phyloP scores from a whole-genome alignment of 306 rosid species.

The Castanopsis chinensis region DNA sequence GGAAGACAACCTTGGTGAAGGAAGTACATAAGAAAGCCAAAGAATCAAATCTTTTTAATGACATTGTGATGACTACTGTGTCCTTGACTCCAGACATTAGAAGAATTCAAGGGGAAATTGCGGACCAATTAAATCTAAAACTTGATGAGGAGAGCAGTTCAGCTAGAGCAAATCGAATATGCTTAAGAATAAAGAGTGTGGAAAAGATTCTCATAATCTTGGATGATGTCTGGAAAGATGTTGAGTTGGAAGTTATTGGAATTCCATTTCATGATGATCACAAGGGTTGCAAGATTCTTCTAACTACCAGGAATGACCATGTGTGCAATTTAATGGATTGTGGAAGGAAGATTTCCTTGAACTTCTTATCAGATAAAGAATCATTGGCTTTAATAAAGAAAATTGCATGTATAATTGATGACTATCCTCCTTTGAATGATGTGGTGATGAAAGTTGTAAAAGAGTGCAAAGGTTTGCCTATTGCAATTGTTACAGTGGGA shows the following conservation, averaged over 20 bases:
- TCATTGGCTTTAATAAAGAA: not conserved
- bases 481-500: constrained; percentile 14
- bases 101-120: constrained; percentile 2
- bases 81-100: too few relatives aligned
- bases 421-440: not conserved
- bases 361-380: not conserved
- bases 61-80: too few relatives aligned
- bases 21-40: too few relatives aligned
- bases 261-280: not conserved
- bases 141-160: not conserved
- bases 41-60: too few relatives aligned
- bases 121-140: not conserved
- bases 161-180: not conserved
- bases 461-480: constrained; percentile 20
- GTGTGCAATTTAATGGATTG: not conserved
- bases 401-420: not conserved
- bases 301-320: not conserved
- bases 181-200: not conserved
- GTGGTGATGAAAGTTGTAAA: not conserved
- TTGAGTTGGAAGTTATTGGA: constrained; percentile 3
- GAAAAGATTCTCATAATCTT: constrained; percentile 22
- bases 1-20: too few relatives aligned
- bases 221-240: constrained; percentile 20
- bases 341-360: not conserved
- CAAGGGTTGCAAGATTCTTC: not conserved